Evolutionary conservation across 306 rosid genomes (phyloP).

Genomic region (Cucurbita pepo): DNA sequence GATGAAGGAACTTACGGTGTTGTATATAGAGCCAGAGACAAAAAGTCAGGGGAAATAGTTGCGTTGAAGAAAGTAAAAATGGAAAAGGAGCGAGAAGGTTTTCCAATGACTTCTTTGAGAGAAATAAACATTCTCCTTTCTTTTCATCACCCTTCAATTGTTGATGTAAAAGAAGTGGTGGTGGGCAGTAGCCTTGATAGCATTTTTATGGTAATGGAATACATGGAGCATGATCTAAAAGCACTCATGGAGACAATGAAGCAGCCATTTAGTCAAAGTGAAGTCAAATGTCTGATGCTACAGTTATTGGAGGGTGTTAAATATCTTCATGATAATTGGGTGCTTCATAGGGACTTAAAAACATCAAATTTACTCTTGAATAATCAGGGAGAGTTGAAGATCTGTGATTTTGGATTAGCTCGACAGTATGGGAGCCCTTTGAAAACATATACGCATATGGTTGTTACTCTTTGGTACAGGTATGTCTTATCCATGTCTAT

Average conservation of each 20-base stretch:
- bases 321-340: conserved; percentile 99
- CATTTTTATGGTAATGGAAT: conserved; percentile 99
- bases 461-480: conserved; percentile 99
- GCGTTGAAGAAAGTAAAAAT: conserved; percentile 98
- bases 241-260: conserved; percentile 94
- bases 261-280: conserved; percentile 98
- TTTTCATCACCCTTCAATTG: conserved; percentile 87
- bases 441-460: conserved; percentile 95
- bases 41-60: conserved; percentile 77
- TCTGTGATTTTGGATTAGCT: conserved; percentile 97
- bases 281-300: conserved; percentile 93
- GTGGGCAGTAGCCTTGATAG: conserved; percentile 98
- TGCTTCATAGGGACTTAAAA: conserved; percentile 95
- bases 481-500: conserved; percentile 20
- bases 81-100: conserved; percentile 99
- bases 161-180: conserved; percentile 97
- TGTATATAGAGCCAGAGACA: conserved; percentile 93
- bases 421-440: conserved; percentile 98
- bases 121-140: conserved; percentile 98
- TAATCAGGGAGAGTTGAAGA: conserved; percentile 91
- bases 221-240: conserved; percentile 99
- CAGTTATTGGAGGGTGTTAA: conserved; percentile 88
- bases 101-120: conserved; percentile 93
- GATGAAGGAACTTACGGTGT: conserved; percentile 99
- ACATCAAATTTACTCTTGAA: conserved; percentile 88